Conservation (phyloP, 1,284 basidiomycete species). For the Ceratobasidium theobromae region DNA sequence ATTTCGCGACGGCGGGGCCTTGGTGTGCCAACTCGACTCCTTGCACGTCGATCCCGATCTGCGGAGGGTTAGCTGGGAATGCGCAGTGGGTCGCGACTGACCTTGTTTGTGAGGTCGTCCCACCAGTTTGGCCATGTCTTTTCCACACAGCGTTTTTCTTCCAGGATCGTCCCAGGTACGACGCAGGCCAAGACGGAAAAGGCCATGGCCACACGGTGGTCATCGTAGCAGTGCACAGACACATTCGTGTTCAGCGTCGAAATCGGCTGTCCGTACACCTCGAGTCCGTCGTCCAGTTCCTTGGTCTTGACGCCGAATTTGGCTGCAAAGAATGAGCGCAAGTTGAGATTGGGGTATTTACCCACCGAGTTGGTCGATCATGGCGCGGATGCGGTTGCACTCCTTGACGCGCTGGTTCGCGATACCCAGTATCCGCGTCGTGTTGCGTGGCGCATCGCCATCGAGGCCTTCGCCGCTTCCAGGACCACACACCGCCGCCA, state of each 20-base stretch:
- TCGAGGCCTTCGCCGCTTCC: slow-evolving; percentile 27
- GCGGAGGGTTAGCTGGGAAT: slow-evolving; percentile 33
- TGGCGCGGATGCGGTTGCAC: slow-evolving; percentile 94
- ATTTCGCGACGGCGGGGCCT: slow-evolving; percentile 45
- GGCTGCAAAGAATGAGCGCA: slow-evolving; percentile 50
- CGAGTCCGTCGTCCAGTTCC: slow-evolving; percentile 91
- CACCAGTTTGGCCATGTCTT: slow-evolving; percentile 99
- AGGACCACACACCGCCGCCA: slow-evolving; percentile 71
- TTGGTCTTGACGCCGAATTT: slow-evolving; percentile 94
- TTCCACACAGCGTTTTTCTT: slow-evolving; percentile 97
- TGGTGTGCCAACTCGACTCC: slow-evolving; percentile 63
- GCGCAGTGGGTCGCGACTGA: slow-evolving; percentile 42
- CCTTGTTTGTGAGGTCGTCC: slow-evolving; percentile 96
- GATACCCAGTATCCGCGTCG: slow-evolving; percentile 89
- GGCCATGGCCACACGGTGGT: slow-evolving; percentile 98
- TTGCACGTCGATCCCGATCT: slow-evolving; percentile 89
- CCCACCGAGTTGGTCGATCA: slow-evolving; percentile 92
- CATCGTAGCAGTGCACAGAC: slow-evolving; percentile 94
- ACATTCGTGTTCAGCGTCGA: slow-evolving; percentile 64
- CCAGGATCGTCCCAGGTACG: slow-evolving; percentile 75
- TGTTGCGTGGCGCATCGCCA: slow-evolving; percentile 53
- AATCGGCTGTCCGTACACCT: slow-evolving; percentile 79
- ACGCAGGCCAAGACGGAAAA: slow-evolving; percentile 87
- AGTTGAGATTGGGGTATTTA: slow-evolving; percentile 23
- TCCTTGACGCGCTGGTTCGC: slow-evolving; percentile 99